Evolutionary conservation across 257 asterid species (phyloP).

Genomic region (Plectranthus barbatus): DNA sequence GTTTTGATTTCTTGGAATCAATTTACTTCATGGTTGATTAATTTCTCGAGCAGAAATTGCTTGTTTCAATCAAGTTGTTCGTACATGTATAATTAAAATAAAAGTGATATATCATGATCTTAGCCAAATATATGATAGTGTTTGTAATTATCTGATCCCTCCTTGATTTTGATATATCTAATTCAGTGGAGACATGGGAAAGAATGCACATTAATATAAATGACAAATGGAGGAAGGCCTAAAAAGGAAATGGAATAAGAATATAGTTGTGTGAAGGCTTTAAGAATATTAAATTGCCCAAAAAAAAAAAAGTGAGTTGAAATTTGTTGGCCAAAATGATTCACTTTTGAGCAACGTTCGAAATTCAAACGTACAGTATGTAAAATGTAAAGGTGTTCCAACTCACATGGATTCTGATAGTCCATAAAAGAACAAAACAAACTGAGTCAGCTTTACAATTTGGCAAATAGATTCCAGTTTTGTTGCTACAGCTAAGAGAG

Average conservation of each 20-base stretch:
- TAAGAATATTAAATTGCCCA: neutral
- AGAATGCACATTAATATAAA: neutral
- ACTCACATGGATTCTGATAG: slow-evolving; percentile 4
- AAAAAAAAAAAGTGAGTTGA: neutral
- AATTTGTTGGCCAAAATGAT: neutral
- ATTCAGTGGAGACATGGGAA: neutral
- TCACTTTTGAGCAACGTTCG: slow-evolving; percentile 23
- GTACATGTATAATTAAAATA: neutral
- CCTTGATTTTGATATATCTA: neutral
- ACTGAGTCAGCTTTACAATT: no score
- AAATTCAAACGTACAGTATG: slow-evolving; percentile 6
- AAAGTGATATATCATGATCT: neutral
- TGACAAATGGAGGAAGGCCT: neutral
- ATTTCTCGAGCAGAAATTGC: neutral
- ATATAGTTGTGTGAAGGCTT: neutral
- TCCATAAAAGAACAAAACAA: neutral
- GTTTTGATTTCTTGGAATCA: neutral
- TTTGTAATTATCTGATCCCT: no score
- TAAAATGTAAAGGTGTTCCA: neutral
- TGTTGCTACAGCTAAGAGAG: no score
- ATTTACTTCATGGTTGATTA: neutral
- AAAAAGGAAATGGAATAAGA: neutral
- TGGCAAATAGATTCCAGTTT: no score
- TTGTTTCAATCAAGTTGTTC: neutral
- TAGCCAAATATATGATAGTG: neutral